These are phyloP conservation scores for Trematosphaeria pertusa DNA, from an alignment of 2,329 filamentous ascomycete genomes.

Conservation along the genomic window DNA sequence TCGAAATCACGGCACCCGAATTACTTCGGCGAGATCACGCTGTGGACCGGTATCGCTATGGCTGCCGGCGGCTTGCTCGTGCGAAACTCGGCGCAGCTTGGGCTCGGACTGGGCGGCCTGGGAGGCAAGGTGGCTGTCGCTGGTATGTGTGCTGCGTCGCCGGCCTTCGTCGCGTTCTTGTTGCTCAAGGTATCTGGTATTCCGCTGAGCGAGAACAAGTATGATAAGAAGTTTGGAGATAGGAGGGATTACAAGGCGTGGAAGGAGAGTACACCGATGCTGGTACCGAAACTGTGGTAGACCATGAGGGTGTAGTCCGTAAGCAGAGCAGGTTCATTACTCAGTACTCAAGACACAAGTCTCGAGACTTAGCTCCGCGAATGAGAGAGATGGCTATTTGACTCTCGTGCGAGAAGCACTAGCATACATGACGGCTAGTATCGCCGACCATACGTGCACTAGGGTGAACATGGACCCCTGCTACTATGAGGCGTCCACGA, in stretches of 20 bases:
- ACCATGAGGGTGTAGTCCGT: neutral
- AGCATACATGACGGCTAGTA: too few species aligned
- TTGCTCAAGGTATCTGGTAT: constrained; percentile 69
- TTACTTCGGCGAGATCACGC: constrained; percentile 74
- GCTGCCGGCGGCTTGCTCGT: constrained; percentile 64
- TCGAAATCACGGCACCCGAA: constrained; percentile 68
- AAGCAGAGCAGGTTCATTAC: too few species aligned
- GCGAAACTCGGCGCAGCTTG: constrained; percentile 61
- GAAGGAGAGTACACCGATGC: constrained; percentile 70
- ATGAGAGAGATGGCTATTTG: too few species aligned
- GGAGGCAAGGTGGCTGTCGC: constrained; percentile 54
- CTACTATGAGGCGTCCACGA: too few species aligned
- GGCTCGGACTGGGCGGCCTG: constrained; percentile 60
- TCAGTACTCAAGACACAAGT: too few species aligned
- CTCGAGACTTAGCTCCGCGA: too few species aligned
- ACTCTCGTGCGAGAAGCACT: too few species aligned
- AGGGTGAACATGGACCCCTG: too few species aligned
- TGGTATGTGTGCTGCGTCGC: constrained; percentile 64
- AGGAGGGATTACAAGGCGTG: constrained; percentile 71
- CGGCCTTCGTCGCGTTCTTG: constrained; percentile 69
- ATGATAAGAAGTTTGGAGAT: constrained; percentile 69
- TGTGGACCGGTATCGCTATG: constrained; percentile 73
- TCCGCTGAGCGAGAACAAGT: constrained; percentile 72
- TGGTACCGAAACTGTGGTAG: constrained; percentile 65
- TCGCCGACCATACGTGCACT: too few species aligned